Percentiles rank a stretch among this genome's conserved stretches.
Conservation (phyloP, 2,329 filamentous ascomycete species). For the Aspergillus sp. region DNA sequence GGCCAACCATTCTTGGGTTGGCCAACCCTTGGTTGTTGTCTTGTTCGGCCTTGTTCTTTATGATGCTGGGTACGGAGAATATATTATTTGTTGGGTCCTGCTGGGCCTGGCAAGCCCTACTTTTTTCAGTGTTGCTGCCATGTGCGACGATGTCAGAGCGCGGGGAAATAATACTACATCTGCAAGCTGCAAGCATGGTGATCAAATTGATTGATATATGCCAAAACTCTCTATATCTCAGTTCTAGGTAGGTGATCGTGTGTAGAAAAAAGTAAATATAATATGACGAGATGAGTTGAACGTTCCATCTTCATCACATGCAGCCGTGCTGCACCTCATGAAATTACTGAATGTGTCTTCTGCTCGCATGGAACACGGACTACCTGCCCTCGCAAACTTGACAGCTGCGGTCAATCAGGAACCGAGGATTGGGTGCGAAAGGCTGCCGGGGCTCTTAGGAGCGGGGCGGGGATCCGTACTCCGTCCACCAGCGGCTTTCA, state of each 20-base stretch:
- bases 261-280: not conserved
- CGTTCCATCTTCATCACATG: not conserved
- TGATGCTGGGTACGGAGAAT: not conserved
- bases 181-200: not conserved
- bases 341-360: not conserved
- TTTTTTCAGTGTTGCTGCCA: too few relatives aligned
- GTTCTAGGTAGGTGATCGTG: not conserved
- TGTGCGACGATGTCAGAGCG: not conserved
- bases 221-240: not conserved
- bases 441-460: not conserved
- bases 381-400: too few relatives aligned
- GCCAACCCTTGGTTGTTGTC: not conserved
- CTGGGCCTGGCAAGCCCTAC: too few relatives aligned
- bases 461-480: conserved; percentile 9
- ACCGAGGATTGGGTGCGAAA: conserved; percentile 1
- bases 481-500: not conserved
- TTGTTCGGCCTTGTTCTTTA: not conserved
- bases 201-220: not conserved
- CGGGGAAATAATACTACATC: not conserved
- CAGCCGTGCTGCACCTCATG: not conserved
- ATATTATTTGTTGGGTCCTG: too few relatives aligned
- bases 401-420: not conserved
- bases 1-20: not conserved
- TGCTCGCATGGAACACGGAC: not conserved
- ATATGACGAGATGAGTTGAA: not conserved